phyloP scores from a whole-genome alignment of 2,329 filamentous ascomycete species.

The Pestalotiopsis sp. region DNA sequence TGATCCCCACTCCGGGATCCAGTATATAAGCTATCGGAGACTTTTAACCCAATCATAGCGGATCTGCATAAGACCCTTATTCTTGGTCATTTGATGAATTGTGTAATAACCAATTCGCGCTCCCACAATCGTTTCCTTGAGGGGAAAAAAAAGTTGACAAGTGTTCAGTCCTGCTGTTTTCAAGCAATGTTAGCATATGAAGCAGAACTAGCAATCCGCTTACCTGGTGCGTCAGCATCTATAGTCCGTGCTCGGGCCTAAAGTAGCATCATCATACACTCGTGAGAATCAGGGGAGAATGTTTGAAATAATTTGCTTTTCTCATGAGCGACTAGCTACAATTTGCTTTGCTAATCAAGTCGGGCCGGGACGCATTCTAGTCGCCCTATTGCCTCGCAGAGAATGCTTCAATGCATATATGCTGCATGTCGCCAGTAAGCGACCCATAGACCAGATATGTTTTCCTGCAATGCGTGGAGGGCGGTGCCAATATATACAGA shows the following conservation, averaged over 20 bases:
- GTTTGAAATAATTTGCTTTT: not conserved
- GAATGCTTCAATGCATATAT: not conserved
- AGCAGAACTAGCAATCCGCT: not conserved
- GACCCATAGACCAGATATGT: not conserved
- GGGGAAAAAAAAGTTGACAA: not conserved
- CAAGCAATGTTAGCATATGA: not conserved
- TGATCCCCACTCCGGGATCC: not conserved
- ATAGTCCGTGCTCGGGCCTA: not conserved
- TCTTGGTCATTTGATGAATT: not conserved
- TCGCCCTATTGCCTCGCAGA: slow-evolving; percentile 5
- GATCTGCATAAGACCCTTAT: not conserved
- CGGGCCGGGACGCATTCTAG: slow-evolving; percentile 2
- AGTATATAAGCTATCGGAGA: slow-evolving; percentile 3
- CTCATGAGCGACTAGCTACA: slow-evolving; percentile 10
- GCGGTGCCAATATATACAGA: slow-evolving; percentile 4
- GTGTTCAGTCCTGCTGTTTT: not conserved
- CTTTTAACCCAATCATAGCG: not conserved
- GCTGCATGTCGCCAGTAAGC: slow-evolving; percentile 2
- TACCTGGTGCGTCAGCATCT: not conserved
- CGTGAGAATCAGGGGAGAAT: not conserved
- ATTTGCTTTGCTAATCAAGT: slow-evolving; percentile 5
- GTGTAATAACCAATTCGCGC: not conserved
- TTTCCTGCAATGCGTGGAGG: not conserved
- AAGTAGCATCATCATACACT: not conserved
- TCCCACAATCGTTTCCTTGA: not conserved